Conservation (phyloP, 2,329 filamentous ascomycete species). For the Calonectria multiphialidica region DNA sequence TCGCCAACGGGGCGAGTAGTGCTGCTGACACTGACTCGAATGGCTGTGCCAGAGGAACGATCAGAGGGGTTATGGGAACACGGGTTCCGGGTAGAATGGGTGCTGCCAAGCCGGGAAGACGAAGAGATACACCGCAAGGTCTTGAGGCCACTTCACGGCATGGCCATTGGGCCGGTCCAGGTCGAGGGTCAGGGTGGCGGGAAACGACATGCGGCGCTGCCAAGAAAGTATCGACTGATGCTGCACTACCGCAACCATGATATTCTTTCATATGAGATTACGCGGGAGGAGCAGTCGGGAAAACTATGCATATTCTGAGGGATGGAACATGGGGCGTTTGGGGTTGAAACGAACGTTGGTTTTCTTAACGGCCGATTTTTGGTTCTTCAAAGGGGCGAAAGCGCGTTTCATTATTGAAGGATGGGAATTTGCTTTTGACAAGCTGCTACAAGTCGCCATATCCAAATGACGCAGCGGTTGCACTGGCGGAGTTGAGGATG, state of each 20-base stretch:
- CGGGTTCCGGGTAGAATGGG: slow-evolving; percentile 66
- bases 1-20: slow-evolving; percentile 75
- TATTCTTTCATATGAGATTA: slow-evolving; percentile 77
- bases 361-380: slow-evolving; percentile 8
- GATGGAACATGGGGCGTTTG: slow-evolving; percentile 16
- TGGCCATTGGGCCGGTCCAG: slow-evolving; percentile 76
- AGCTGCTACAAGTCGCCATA: slow-evolving; percentile 11
- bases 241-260: slow-evolving; percentile 79
- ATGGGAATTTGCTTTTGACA: slow-evolving; percentile 12
- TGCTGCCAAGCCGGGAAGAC: slow-evolving; percentile 60
- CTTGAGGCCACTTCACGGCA: slow-evolving; percentile 70
- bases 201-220: slow-evolving; percentile 36
- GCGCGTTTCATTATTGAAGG: slow-evolving; percentile 1
- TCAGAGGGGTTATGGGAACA: slow-evolving; percentile 47
- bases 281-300: slow-evolving; percentile 53
- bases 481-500: slow-evolving; percentile 17
- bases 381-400: slow-evolving; percentile 14
- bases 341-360: neutral
- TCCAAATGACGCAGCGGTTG: slow-evolving; percentile 5
- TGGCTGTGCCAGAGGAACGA: slow-evolving; percentile 39
- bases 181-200: slow-evolving; percentile 44
- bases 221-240: slow-evolving; percentile 74
- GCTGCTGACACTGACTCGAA: slow-evolving; percentile 68
- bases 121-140: slow-evolving; percentile 60
- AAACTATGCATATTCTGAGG: slow-evolving; percentile 52